Evolutionary conservation across 2,329 filamentous ascomycete species (phyloP).

Genomic region (Colletotrichum melonis): DNA sequence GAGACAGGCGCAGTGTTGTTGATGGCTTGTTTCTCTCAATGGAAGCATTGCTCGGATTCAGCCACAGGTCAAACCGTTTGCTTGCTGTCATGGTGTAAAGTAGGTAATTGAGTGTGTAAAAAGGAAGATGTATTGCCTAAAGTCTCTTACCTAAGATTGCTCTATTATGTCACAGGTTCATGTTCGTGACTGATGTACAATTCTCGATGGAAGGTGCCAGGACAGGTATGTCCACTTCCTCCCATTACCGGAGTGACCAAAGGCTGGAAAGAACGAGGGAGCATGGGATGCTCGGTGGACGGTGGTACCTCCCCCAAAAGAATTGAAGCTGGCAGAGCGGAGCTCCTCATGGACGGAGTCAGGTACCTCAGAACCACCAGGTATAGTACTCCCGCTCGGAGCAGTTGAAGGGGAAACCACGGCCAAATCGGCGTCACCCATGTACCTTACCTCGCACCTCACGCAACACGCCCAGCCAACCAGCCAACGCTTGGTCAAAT

Average conservation of each 20-base stretch:
- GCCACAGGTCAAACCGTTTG: neutral
- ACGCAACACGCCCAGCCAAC: neutral
- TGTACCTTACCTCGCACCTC: slow-evolving; percentile 8
- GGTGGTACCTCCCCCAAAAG: neutral
- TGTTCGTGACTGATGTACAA: neutral
- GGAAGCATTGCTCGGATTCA: neutral
- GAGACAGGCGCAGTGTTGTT: neutral
- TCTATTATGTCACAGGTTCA: too few relatives aligned
- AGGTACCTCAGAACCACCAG: neutral
- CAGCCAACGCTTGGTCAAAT: neutral
- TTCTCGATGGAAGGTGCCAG: neutral
- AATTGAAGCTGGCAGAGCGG: slow-evolving; percentile 10
- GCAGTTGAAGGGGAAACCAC: neutral
- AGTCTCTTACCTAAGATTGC: neutral
- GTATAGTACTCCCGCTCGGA: neutral
- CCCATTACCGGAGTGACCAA: neutral
- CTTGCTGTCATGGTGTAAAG: neutral
- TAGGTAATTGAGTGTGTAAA: neutral
- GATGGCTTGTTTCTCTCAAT: neutral
- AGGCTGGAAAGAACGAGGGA: neutral
- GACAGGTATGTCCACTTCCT: neutral
- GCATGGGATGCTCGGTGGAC: neutral
- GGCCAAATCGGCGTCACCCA: neutral
- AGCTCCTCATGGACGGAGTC: neutral
- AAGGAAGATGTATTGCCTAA: too few relatives aligned